Evolutionary conservation across 2,329 filamentous ascomycete genomes (phyloP), one percentile per base, ranked within the genome.

Genomic region (Fonsecaea erecta): DNA sequence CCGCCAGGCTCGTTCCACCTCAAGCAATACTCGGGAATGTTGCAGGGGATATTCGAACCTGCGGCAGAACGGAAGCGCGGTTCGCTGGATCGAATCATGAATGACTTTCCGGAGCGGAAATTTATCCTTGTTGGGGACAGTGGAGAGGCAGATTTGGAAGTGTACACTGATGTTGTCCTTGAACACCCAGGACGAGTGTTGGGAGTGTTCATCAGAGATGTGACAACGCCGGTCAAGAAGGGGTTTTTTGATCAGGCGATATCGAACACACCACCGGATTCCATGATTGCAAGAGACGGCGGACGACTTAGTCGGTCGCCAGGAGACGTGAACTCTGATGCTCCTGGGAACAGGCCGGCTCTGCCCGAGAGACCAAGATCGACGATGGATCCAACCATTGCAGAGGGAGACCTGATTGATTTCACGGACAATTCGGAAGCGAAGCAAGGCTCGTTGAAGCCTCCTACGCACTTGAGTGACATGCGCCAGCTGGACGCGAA

Each of bases 11-110:
- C 94, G 0, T 91, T 98, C 70, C 96, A 99, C 75, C 78, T 99
- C 70, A 99, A 99, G 77, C 92, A 96, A 70, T 99, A 99, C 77
- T 92, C 88, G 66, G 95, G 96, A 54, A 97, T 98, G 92, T 83
- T 99, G 14, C 94, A 98, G 77, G 95, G 96, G 0, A 97, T 99
- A 46, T 98, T 99, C 72, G 95, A 99, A 77, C 95, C 95, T 9
- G 95, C 97, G 0, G 93, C 94, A 0, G 96, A 99, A 77, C 84
- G 94, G 64, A 99, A 99, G 80, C 94, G 93, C 76, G 88, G 90
- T 0, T 93, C 92, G 0, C 81, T 99, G 1, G 92, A 96, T 68
- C 89, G 88, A 71, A 90, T 99, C 28, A 83, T 98, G 73, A 83
- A 85, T 60, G 96, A 99, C 75, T 99, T 99, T 71, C 95, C 95